Conservation (phyloP, 768 basidiomycete species). For the Mycena vulgaris region DNA sequence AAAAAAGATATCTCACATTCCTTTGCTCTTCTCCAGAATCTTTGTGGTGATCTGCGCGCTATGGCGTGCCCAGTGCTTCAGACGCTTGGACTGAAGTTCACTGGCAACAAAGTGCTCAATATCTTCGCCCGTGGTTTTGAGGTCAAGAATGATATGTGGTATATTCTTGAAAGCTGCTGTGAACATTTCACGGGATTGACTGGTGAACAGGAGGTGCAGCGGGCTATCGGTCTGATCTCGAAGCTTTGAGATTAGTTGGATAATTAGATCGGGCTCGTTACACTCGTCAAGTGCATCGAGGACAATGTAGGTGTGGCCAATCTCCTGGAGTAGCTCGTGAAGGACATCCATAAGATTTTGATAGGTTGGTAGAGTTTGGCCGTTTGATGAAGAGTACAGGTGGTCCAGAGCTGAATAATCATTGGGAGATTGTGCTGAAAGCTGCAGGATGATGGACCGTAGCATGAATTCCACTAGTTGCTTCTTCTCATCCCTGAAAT, state of each 20-base stretch:
- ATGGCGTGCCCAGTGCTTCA: not conserved
- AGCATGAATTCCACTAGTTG: not conserved
- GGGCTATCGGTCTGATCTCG: not conserved
- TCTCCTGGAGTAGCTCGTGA: not conserved
- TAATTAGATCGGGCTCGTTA: not conserved
- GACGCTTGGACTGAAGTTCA: not conserved
- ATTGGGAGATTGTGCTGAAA: no score
- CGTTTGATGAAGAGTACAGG: not conserved
- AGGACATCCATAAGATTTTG: not conserved
- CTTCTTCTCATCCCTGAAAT: not conserved
- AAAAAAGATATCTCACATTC: not conserved
- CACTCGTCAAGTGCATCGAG: no score
- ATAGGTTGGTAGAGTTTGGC: no score
- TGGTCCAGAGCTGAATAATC: not conserved
- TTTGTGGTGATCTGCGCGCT: not conserved
- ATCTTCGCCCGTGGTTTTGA: not conserved
- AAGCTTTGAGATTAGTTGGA: not conserved
- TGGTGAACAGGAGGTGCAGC: conserved; percentile 1
- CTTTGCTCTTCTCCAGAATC: not conserved
- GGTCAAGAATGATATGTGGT: not conserved
- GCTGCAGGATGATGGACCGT: not conserved
- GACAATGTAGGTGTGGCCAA: not conserved
- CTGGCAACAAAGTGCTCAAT: not conserved
- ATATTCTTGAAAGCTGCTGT: not conserved
- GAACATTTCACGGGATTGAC: conserved; percentile 1